phyloP scores from a whole-genome alignment of 352 stramenopile genomes.

The Phytophthora macrochlamydospora region DNA sequence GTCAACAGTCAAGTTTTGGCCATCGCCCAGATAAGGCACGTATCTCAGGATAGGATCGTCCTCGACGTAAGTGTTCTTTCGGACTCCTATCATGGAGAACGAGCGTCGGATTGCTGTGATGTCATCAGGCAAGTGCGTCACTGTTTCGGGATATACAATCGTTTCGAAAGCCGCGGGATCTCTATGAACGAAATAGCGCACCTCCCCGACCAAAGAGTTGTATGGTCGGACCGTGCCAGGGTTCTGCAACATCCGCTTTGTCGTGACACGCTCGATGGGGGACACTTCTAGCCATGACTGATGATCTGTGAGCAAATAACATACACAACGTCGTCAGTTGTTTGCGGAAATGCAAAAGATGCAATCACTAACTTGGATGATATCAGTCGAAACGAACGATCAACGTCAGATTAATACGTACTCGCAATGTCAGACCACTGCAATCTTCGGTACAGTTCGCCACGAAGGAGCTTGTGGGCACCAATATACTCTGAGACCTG shows the following conservation, averaged over 20 bases:
- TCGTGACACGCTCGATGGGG: conserved; percentile 39
- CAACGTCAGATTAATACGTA: conserved; percentile 17
- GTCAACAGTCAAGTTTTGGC: conserved; percentile 55
- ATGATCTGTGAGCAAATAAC: conserved; percentile 23
- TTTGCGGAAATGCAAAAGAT: not conserved
- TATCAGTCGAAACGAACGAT: not conserved
- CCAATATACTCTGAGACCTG: conserved; percentile 33
- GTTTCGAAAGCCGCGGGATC: conserved; percentile 13
- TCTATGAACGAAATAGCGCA: conserved; percentile 43
- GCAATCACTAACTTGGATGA: not conserved
- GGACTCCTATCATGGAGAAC: conserved; percentile 73
- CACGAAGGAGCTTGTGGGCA: conserved; percentile 26
- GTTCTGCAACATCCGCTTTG: conserved; percentile 28
- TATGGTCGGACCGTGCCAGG: conserved; percentile 15
- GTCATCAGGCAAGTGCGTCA: conserved; percentile 51
- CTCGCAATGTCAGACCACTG: conserved; percentile 39
- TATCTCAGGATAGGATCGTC: conserved; percentile 88
- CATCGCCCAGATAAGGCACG: conserved; percentile 90
- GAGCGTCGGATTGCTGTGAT: conserved; percentile 54
- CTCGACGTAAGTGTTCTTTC: conserved; percentile 74
- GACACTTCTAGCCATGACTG: conserved; percentile 30
- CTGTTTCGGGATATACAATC: conserved; percentile 56
- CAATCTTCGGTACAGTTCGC: conserved; percentile 28
- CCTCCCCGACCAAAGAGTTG: conserved; percentile 46
- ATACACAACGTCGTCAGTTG: not conserved